Conservation (phyloP, 345 rosid genomes). For the Eucalyptus tenuipes region DNA sequence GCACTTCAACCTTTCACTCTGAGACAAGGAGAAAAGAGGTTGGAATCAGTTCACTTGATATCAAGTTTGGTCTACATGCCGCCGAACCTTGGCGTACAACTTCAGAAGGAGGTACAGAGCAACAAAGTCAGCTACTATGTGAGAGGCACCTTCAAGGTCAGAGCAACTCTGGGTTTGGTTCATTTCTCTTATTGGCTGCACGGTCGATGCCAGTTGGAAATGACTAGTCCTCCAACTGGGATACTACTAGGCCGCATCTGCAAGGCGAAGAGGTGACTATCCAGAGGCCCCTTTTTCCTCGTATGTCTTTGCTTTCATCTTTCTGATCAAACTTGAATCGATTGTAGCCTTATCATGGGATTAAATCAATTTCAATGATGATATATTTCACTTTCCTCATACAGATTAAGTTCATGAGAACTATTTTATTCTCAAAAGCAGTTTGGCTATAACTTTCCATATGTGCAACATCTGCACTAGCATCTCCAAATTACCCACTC, state of each 20-base stretch:
- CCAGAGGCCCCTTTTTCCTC: not conserved
- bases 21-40: conserved; percentile 36
- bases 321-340: not conserved
- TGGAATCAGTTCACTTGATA: conserved; percentile 46
- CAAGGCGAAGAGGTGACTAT: conserved; percentile 45
- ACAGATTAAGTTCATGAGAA: not conserved
- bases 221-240: conserved; percentile 78
- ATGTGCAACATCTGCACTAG: not conserved
- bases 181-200: conserved; percentile 75
- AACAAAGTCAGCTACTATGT: conserved; percentile 50
- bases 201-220: conserved; percentile 49
- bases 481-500: not conserved
- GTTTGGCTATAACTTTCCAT: not conserved
- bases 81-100: conserved; percentile 34
- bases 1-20: conserved; percentile 53
- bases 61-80: conserved; percentile 81
- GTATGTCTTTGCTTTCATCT: not conserved
- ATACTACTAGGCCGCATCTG: conserved; percentile 43
- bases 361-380: not conserved
- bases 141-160: conserved; percentile 57
- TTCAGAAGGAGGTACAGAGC: conserved; percentile 54
- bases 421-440: not conserved
- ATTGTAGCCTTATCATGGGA: not conserved
- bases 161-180: conserved; percentile 52
- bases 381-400: not conserved